Evolutionary conservation across 2,329 filamentous ascomycete genomes (phyloP).

Genomic region (Cladophialophora immunda): DNA sequence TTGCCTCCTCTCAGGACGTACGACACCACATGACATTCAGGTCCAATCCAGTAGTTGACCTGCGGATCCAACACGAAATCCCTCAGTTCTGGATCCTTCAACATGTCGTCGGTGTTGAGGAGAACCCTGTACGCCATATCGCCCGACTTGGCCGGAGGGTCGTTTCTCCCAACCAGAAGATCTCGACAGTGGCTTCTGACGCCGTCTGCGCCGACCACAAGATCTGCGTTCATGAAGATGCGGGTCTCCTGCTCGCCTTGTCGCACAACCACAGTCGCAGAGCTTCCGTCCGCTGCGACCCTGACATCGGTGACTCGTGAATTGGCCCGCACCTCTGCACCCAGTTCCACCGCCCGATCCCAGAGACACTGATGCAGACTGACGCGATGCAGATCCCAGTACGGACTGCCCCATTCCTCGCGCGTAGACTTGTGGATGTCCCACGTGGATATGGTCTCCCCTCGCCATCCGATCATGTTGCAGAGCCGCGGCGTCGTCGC

Average conservation of each 20-base stretch:
- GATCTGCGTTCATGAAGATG: constrained; percentile 46
- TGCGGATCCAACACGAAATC: constrained; percentile 57
- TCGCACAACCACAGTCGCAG: constrained; percentile 45
- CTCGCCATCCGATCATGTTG: constrained; percentile 28
- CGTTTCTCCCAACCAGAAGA: constrained; percentile 52
- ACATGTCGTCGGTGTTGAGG: constrained; percentile 58
- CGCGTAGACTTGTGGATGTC: constrained; percentile 44
- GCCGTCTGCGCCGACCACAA: constrained; percentile 60
- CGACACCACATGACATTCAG: constrained; percentile 60
- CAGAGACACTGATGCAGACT: constrained; percentile 57
- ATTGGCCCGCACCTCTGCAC: constrained; percentile 47
- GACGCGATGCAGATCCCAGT: constrained; percentile 61
- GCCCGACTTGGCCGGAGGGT: constrained; percentile 61
- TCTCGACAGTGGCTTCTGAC: constrained; percentile 56
- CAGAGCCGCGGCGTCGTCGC: constrained; percentile 47
- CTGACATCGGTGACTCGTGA: constrained; percentile 39
- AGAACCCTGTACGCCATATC: constrained; percentile 66
- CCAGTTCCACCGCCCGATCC: constrained; percentile 50
- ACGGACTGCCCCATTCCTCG: constrained; percentile 47
- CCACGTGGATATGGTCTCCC: constrained; percentile 47
- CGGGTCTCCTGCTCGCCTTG: constrained; percentile 45
- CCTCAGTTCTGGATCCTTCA: constrained; percentile 57
- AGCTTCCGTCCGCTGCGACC: constrained; percentile 38
- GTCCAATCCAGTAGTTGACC: constrained; percentile 65
- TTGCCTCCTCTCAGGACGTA: constrained; percentile 57